Conservation (phyloP, 345 rosid genomes). For the Linum trigynum region DNA sequence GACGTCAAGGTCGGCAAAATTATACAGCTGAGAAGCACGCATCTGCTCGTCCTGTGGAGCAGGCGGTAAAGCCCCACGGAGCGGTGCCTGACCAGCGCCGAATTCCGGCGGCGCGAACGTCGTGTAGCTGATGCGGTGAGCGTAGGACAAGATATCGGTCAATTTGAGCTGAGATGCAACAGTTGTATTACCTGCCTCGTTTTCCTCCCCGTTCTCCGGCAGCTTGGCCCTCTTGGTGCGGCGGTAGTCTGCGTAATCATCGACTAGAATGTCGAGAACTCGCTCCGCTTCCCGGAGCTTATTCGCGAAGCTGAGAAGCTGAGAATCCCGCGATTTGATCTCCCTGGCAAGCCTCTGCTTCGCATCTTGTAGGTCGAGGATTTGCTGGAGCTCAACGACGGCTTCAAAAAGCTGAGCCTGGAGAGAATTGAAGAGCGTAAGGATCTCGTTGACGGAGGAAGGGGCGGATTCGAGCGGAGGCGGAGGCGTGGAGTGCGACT, state of each 20-base stretch:
- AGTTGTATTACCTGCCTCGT: constrained; percentile 39
- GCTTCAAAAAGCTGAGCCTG: constrained; percentile 90
- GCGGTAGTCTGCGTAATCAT: constrained; percentile 76
- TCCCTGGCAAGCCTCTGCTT: constrained; percentile 55
- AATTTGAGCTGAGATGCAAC: constrained; percentile 68
- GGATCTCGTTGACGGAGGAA: constrained; percentile 52
- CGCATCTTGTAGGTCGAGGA: constrained; percentile 86
- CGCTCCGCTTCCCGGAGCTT: constrained; percentile 70
- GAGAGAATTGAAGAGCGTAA: constrained; percentile 53
- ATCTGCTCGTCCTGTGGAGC: constrained; percentile 97
- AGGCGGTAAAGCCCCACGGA: constrained; percentile 90
- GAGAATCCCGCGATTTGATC: constrained; percentile 44
- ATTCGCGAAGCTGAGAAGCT: constrained; percentile 59
- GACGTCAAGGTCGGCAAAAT: constrained; percentile 75
- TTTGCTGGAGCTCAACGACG: constrained; percentile 83
- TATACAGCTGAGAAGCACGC: constrained; percentile 83
- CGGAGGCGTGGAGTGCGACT: constrained; percentile 36
- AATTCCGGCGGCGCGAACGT: constrained; percentile 92
- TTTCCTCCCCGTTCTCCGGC: constrained; percentile 11
- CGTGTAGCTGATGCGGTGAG: constrained; percentile 85
- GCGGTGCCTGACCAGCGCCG: constrained; percentile 83
- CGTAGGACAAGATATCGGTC: constrained; percentile 65
- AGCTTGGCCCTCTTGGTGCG: constrained; percentile 46
- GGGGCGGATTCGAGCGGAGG: constrained; percentile 50
- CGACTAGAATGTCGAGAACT: constrained; percentile 73